Conservation (phyloP, 106 monocot genomes). For the Gastrodia elata region DNA sequence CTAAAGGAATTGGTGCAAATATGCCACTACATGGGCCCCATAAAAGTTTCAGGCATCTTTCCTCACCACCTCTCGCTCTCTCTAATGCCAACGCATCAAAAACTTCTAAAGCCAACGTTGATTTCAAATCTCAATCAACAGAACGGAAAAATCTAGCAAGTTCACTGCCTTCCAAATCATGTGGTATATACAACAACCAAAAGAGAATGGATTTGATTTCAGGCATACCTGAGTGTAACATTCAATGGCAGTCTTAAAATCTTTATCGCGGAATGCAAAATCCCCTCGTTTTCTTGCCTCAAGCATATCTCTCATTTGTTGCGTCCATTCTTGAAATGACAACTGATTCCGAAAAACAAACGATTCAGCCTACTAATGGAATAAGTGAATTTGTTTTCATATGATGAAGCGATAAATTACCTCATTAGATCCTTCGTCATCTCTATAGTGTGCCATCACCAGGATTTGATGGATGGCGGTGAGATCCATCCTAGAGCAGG, state of each 20-base stretch:
- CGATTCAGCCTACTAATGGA: neutral
- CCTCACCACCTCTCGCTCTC: no score
- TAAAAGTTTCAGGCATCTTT: no score
- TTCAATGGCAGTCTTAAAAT: constrained; percentile 76
- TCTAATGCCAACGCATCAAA: no score
- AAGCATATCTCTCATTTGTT: constrained; percentile 85
- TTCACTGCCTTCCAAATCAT: neutral
- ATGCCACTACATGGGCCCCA: no score
- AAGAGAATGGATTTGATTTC: neutral
- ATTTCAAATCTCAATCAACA: neutral
- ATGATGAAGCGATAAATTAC: constrained; percentile 25
- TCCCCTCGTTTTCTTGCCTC: constrained; percentile 83
- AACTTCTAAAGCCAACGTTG: no score
- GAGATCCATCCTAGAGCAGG: constrained; percentile 92
- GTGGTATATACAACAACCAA: neutral
- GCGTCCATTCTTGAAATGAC: constrained; percentile 95
- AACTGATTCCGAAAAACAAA: constrained; percentile 32
- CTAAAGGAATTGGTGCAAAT: no score
- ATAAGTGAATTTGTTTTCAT: neutral
- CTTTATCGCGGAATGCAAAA: constrained; percentile 82
- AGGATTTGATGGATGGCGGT: constrained; percentile 93
- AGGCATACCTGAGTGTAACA: constrained; percentile 73
- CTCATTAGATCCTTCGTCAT: constrained; percentile 96
- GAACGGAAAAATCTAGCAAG: neutral
- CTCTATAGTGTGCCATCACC: constrained; percentile 69